Evolutionary conservation across 345 rosid species (phyloP).

Genomic region (Salix caprea): DNA sequence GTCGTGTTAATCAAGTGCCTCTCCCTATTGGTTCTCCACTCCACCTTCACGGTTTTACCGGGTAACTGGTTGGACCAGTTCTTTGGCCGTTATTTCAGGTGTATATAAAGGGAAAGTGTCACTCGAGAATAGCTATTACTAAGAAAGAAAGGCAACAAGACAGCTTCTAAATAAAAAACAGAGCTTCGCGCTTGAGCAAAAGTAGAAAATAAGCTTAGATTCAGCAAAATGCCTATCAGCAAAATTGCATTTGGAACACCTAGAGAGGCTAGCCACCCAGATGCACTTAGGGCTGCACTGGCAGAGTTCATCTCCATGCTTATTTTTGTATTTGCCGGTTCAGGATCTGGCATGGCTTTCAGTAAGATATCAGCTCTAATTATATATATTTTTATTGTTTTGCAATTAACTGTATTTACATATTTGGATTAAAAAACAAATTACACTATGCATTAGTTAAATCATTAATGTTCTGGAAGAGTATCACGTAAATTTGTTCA

Average conservation of each 20-base stretch:
- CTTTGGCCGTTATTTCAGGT: conserved; percentile 29
- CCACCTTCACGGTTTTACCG: conserved; percentile 4
- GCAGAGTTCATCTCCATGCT: conserved; percentile 75
- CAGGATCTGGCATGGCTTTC: conserved; percentile 88
- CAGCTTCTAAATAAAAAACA: background rate
- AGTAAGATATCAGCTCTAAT: conserved; percentile 31
- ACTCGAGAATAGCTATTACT: background rate
- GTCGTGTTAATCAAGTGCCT: background rate
- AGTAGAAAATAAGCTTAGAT: background rate
- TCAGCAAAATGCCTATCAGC: conserved; percentile 45
- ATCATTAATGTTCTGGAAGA: background rate
- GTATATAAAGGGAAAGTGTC: conserved; percentile 8
- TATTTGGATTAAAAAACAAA: background rate
- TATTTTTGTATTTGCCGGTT: conserved; percentile 81
- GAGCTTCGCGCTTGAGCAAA: background rate
- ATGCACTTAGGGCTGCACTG: conserved; percentile 55
- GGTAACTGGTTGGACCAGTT: conserved; percentile 20
- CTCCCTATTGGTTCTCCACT: background rate
- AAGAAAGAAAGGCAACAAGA: background rate
- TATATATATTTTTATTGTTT: background rate
- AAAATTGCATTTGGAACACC: conserved; percentile 59
- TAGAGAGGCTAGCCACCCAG: conserved; percentile 62
- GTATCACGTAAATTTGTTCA: background rate
- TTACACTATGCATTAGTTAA: background rate
- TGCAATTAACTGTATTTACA: background rate